Evolutionary conservation across 441 rosid species (phyloP).

Genomic region (Daphne laureola): DNA sequence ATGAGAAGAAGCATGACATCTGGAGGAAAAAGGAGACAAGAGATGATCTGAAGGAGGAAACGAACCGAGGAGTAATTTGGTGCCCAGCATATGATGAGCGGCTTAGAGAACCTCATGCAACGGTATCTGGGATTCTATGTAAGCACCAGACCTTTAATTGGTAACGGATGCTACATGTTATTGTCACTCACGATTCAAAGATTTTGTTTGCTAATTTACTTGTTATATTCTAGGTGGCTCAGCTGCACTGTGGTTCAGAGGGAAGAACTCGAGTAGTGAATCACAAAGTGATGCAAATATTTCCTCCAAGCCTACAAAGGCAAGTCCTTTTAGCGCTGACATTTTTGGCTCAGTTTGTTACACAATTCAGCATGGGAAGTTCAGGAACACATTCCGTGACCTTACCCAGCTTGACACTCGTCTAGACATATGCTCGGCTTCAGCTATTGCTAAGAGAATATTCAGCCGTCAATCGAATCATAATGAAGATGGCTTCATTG

Average conservation of each 20-base stretch:
- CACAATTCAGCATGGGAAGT: slow-evolving; percentile 61
- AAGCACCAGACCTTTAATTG: slow-evolving; percentile 8
- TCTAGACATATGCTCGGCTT: slow-evolving; percentile 55
- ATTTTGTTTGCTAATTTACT: background rate
- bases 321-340: slow-evolving; percentile 52
- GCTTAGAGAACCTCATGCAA: slow-evolving; percentile 62
- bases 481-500: slow-evolving; percentile 25
- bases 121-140: slow-evolving; percentile 70
- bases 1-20: slow-evolving; percentile 48
- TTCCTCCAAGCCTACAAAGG: slow-evolving; percentile 20
- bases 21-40: slow-evolving; percentile 52
- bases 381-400: slow-evolving; percentile 53
- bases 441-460: slow-evolving; percentile 44
- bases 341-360: slow-evolving; percentile 69
- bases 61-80: slow-evolving; percentile 30
- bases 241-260: slow-evolving; percentile 53
- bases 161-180: too few species aligned
- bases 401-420: slow-evolving; percentile 77
- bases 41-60: slow-evolving; percentile 24
- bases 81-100: slow-evolving; percentile 49
- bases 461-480: slow-evolving; percentile 30
- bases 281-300: slow-evolving; percentile 16
- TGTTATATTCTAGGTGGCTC: slow-evolving; percentile 39
- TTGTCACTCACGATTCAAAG: too few species aligned
- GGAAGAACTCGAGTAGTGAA: slow-evolving; percentile 23